These are phyloP conservation scores for Rubia tinctorum DNA, from an alignment of 305 asterid genomes.

Conservation along the genomic window DNA sequence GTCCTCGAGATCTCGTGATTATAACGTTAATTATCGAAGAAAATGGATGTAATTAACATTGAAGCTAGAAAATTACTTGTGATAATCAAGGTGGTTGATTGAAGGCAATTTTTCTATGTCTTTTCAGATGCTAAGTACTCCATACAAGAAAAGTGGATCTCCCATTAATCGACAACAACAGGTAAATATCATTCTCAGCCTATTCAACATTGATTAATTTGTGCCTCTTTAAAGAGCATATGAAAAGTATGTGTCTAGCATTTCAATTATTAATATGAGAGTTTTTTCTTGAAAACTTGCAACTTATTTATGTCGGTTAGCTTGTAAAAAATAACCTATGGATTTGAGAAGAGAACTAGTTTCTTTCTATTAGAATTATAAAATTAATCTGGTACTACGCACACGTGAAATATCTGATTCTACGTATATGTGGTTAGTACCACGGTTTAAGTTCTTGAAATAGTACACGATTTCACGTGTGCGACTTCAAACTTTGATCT, in stretches of 20 bases:
- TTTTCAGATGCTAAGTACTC: constrained; percentile 35
- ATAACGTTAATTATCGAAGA: background rate
- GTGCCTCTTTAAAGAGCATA: background rate
- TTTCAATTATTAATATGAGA: too few relatives aligned
- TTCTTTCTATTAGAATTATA: too few relatives aligned
- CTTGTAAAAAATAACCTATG: too few relatives aligned
- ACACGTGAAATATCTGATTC: too few relatives aligned
- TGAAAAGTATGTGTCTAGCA: background rate
- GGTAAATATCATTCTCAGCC: background rate
- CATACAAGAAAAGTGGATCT: constrained; percentile 36
- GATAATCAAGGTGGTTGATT: background rate
- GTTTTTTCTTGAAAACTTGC: too few relatives aligned
- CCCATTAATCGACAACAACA: constrained; percentile 20
- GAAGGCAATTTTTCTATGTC: background rate
- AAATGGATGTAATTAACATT: background rate
- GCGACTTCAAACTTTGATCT: background rate
- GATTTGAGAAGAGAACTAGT: background rate
- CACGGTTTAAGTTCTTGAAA: background rate
- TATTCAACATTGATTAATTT: too few relatives aligned
- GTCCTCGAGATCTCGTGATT: constrained; percentile 6
- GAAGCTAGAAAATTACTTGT: background rate
- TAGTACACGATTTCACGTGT: background rate
- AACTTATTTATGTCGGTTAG: too few relatives aligned
- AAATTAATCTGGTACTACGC: too few relatives aligned
- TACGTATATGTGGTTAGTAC: too few relatives aligned